Evolutionary conservation across 768 basidiomycete species (phyloP).

Genomic region (Lentinula sp.): DNA sequence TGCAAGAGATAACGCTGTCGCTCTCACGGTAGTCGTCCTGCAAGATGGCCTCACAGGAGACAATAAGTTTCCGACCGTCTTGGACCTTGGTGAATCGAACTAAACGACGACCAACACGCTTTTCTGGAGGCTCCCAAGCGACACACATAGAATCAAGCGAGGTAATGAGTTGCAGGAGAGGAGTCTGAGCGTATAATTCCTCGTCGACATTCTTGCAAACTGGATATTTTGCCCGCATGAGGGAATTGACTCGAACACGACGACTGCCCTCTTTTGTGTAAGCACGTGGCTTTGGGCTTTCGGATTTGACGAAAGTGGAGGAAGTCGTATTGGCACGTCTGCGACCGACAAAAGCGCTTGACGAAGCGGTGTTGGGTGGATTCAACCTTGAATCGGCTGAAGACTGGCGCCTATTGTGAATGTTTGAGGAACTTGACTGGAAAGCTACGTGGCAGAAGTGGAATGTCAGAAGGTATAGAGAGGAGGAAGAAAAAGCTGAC

Average conservation of each 20-base stretch:
- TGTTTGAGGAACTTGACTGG: conserved; percentile 6
- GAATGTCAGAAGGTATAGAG: background rate
- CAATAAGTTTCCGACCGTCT: conserved; percentile 69
- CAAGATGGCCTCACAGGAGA: conserved; percentile 70
- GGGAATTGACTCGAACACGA: conserved; percentile 35
- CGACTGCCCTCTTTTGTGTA: conserved; percentile 29
- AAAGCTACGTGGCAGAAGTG: conserved; percentile 3
- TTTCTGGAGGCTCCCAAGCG: conserved; percentile 63
- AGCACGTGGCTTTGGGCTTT: conserved; percentile 31
- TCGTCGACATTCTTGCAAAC: conserved; percentile 22
- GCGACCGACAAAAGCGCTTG: conserved; percentile 19
- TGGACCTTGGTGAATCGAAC: conserved; percentile 81
- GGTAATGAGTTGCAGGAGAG: conserved; percentile 55
- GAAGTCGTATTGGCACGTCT: conserved; percentile 33
- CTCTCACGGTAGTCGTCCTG: conserved; percentile 69
- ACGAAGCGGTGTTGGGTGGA: conserved; percentile 16
- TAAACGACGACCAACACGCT: conserved; percentile 67
- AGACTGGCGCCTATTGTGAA: conserved; percentile 13
- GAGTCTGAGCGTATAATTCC: conserved; percentile 43
- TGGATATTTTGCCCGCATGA: conserved; percentile 36
- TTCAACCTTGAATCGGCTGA: conserved; percentile 26
- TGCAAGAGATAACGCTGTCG: conserved; percentile 90
- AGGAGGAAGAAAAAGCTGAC: conserved; percentile 8
- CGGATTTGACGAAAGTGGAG: conserved; percentile 20
- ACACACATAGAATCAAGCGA: conserved; percentile 49